Percentiles rank a stretch among this genome's conserved stretches.
phyloP scores from a whole-genome alignment of 768 basidiomycete species.

The Pholiota conissans region DNA sequence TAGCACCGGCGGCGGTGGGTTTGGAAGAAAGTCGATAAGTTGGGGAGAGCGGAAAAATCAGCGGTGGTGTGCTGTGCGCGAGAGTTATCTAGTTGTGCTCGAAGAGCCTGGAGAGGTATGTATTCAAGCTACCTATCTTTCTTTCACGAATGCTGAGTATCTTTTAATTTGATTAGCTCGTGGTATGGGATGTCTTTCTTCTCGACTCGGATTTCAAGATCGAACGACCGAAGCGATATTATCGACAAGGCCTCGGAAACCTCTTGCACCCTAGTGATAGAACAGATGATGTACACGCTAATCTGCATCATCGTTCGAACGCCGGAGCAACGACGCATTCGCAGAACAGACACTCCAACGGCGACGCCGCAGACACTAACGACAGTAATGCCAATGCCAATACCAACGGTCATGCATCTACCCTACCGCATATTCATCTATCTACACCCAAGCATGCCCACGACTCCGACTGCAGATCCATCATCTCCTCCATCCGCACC shows the following conservation, averaged over 20 bases:
- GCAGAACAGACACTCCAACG: slow-evolving; percentile 2
- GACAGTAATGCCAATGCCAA: neutral
- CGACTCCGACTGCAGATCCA: neutral
- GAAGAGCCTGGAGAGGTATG: slow-evolving; percentile 85
- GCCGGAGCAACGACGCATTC: slow-evolving; percentile 1
- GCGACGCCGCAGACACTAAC: neutral
- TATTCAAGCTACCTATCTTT: neutral
- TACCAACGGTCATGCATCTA: neutral
- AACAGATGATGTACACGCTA: slow-evolving; percentile 13
- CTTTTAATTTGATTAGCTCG: slow-evolving; percentile 44
- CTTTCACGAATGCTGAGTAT: neutral
- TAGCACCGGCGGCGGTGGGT: slow-evolving; percentile 51
- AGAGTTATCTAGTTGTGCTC: slow-evolving; percentile 86
- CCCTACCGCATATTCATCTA: neutral
- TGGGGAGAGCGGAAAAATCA: slow-evolving; percentile 63
- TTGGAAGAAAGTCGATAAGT: slow-evolving; percentile 64
- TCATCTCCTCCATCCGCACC: slow-evolving; percentile 6
- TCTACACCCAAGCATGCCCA: neutral
- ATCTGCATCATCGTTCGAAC: slow-evolving; percentile 6
- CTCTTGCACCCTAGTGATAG: slow-evolving; percentile 46
- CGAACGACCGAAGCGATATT: slow-evolving; percentile 86
- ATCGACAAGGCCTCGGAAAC: slow-evolving; percentile 76
- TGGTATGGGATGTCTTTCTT: slow-evolving; percentile 92
- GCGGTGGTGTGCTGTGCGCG: slow-evolving; percentile 91
- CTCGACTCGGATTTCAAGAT: slow-evolving; percentile 88